phyloP scores from a whole-genome alignment of 2,329 filamentous ascomycete genomes.

The Penicillium sp. region DNA sequence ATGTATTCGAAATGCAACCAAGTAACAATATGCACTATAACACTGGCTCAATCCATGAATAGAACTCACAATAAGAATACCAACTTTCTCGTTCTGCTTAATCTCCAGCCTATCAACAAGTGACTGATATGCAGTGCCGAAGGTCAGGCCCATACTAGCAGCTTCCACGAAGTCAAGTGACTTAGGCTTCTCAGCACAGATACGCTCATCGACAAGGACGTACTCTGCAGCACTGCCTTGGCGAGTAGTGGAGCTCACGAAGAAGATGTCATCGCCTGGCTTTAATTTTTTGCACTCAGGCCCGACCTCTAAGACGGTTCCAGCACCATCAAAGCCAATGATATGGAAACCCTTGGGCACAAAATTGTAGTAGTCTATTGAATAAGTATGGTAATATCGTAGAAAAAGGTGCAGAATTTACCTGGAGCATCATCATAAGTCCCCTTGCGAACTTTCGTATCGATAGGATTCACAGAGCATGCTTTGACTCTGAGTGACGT shows the following conservation, averaged over 20 bases:
- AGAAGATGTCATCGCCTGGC: slow-evolving; percentile 51
- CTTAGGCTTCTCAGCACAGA: slow-evolving; percentile 46
- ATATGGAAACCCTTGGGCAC: slow-evolving; percentile 40
- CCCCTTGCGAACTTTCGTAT: slow-evolving; percentile 42
- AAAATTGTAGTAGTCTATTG: slow-evolving; percentile 40
- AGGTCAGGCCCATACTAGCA: slow-evolving; percentile 51
- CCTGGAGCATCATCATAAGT: slow-evolving; percentile 44
- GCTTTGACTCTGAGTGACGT: slow-evolving; percentile 37
- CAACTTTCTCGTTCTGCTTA: slow-evolving; percentile 40
- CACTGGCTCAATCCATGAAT: slow-evolving; percentile 5
- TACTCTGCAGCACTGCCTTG: slow-evolving; percentile 51
- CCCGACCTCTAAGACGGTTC: slow-evolving; percentile 43
- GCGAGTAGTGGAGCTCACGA: slow-evolving; percentile 43
- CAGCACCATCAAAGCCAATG: slow-evolving; percentile 51
- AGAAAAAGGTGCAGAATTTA: slow-evolving; percentile 8
- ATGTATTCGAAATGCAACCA: slow-evolving; percentile 6
- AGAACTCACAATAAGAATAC: slow-evolving; percentile 46
- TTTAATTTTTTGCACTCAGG: slow-evolving; percentile 42
- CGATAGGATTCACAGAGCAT: slow-evolving; percentile 46
- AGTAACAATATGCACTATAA: slow-evolving; percentile 5
- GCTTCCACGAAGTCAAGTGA: slow-evolving; percentile 46
- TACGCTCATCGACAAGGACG: slow-evolving; percentile 47
- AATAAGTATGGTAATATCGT: not conserved
- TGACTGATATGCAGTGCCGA: slow-evolving; percentile 50
- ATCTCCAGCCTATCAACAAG: slow-evolving; percentile 51